phyloP scores from a whole-genome alignment of 805 yeast genomes.

The Saturnispora kantuleensis region DNA sequence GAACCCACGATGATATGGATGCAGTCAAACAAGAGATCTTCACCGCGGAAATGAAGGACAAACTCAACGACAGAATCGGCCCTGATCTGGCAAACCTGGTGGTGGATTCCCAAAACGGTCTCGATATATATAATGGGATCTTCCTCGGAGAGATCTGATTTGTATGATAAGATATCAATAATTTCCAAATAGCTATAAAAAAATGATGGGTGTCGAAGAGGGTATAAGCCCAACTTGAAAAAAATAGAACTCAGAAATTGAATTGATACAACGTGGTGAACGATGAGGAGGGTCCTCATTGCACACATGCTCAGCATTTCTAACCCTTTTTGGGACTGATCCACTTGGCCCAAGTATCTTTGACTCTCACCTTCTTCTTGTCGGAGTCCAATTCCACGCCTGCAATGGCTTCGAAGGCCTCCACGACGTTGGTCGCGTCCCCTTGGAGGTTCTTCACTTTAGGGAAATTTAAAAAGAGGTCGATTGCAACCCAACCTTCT shows the following conservation, averaged over 20 bases:
- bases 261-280: too few species aligned
- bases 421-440: slow-evolving; percentile 38
- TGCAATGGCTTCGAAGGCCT: slow-evolving; percentile 7
- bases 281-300: too few species aligned
- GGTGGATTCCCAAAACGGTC: slow-evolving; percentile 37
- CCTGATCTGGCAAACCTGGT: slow-evolving; percentile 42
- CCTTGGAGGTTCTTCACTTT: slow-evolving; percentile 52
- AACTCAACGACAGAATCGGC: slow-evolving; percentile 53
- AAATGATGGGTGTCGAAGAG: neutral
- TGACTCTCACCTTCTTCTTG: slow-evolving; percentile 40
- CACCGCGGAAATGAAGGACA: slow-evolving; percentile 24
- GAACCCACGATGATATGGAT: slow-evolving; percentile 21
- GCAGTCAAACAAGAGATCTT: slow-evolving; percentile 14
- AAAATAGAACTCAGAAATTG: neutral
- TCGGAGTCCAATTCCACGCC: slow-evolving; percentile 23
- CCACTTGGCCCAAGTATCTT: slow-evolving; percentile 57
- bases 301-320: too few species aligned
- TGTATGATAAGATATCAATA: neutral
- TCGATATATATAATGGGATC: slow-evolving; percentile 48
- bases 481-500: slow-evolving; percentile 58
- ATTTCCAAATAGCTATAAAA: neutral
- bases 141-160: slow-evolving; percentile 55
- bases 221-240: neutral
- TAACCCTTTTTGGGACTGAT: slow-evolving; percentile 22
- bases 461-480: slow-evolving; percentile 54